Percentiles rank a stretch among this genome's conserved stretches.
These are phyloP conservation scores for Beta vulgaris DNA, from an alignment of 148 eudicot species.

Conservation along the genomic window DNA sequence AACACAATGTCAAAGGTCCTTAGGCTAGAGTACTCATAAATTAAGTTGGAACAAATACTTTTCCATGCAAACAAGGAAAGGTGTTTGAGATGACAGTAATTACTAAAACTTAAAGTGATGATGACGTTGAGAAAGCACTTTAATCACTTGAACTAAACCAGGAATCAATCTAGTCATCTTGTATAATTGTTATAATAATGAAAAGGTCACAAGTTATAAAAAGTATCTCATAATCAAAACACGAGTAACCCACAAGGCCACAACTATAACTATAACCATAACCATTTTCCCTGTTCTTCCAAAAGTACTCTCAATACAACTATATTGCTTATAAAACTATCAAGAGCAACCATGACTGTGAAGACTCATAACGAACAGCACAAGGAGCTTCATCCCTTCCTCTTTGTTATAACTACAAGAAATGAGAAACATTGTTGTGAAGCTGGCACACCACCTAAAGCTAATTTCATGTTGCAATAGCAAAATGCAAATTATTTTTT, in stretches of 20 bases:
- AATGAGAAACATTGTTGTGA: too few relatives aligned
- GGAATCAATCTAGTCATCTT: neutral
- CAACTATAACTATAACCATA: neutral
- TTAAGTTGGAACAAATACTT: neutral
- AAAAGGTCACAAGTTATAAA: too few relatives aligned
- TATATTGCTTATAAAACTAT: neutral
- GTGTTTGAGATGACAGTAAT: neutral
- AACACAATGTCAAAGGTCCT: too few relatives aligned
- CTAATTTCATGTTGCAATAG: too few relatives aligned
- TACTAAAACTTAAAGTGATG: neutral
- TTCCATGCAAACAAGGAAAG: neutral
- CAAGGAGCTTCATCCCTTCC: neutral
- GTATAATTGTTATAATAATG: neutral
- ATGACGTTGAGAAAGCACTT: neutral
- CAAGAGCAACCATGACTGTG: neutral
- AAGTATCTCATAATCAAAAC: too few relatives aligned
- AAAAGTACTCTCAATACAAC: neutral
- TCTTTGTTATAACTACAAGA: neutral
- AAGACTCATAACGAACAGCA: neutral
- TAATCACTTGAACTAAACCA: neutral
- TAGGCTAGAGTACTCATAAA: neutral
- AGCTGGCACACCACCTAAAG: too few relatives aligned
- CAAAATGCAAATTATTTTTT: too few relatives aligned
- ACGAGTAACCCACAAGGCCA: neutral
- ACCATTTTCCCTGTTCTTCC: neutral